Evolutionary conservation across 2,329 filamentous ascomycete genomes (phyloP).

Genomic region (Periconia digitata): DNA sequence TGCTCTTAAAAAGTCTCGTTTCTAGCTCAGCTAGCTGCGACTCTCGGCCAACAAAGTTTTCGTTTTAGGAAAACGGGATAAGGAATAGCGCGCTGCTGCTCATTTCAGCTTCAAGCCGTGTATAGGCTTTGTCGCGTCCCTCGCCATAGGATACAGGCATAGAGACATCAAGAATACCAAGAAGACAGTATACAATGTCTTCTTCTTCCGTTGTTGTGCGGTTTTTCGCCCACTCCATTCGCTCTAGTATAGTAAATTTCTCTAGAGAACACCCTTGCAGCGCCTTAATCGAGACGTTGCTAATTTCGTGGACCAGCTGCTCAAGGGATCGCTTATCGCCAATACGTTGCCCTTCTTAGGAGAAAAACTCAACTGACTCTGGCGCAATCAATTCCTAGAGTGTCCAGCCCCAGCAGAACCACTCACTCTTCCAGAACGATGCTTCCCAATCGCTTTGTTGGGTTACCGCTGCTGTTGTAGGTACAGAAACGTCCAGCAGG

Average conservation of each 20-base stretch:
- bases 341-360: constrained; percentile 3
- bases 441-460: constrained; percentile 10
- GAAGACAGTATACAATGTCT: constrained; percentile 20
- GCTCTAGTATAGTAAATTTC: constrained; percentile 16
- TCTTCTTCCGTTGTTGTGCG: constrained; percentile 22
- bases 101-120: constrained; percentile 18
- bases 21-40: constrained; percentile 18
- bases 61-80: constrained; percentile 28
- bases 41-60: constrained; percentile 22
- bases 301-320: constrained; percentile 12
- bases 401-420: too few relatives aligned
- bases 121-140: constrained; percentile 17
- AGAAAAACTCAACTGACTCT: constrained; percentile 9
- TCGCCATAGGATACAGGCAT: constrained; percentile 20
- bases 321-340: constrained; percentile 9
- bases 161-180: constrained; percentile 21
- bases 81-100: constrained; percentile 13
- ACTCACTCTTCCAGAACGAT: constrained; percentile 14
- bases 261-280: constrained; percentile 15
- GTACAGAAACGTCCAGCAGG: too few relatives aligned
- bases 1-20: constrained; percentile 20
- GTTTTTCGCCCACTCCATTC: constrained; percentile 17
- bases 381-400: constrained; percentile 6
- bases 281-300: constrained; percentile 9
- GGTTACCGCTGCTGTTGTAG: neutral